Evolutionary conservation across 228 moss, liverwort and hornwort species (phyloP), one percentile per base, ranked within the genome.

Genomic region (Sphagnum fallax): DNA sequence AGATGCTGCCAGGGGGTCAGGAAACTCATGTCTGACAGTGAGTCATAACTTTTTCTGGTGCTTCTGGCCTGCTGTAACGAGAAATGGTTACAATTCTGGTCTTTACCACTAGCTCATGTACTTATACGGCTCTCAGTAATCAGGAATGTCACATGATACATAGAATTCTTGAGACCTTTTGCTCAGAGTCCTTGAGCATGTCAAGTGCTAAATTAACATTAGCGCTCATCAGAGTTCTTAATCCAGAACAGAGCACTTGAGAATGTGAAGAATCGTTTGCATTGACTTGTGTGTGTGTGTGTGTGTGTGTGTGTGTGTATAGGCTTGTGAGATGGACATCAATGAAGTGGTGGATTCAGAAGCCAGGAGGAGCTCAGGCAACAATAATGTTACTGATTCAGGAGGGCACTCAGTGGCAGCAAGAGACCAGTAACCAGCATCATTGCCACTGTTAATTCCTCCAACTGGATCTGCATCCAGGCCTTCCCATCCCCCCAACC

Each of bases 291-390:
- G 55, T 55, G 55, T 55, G 32, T 3, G 32, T 3, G 32, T 3
- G 0, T 2, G 53, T 55, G 53, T 8, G 64, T 69, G 75, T 50
- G 53, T 76, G n/a, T n/a, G n/a, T n/a, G n/a, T n/a, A n/a, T n/a
- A 81, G 71, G 73, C 73, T 11, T 50, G 58, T 61, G 78, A 84
- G 65, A 75, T 81, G 81, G 81, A 84, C 52, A 75, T 81, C 66
- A 71, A 75, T 62, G 68, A 69, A 61, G 51, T 53, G 66, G 78
- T 49, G 0, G 48, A 61, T 16, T 50, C 32, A 68, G 80, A 71
- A 71, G 64, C 55, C 6, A 72, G 74, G 60, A 77, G 70, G 12
- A 71, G 49, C 63, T 77, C 53, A 63, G 73, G 18, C 59, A 81
- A 65, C 57, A 73, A 52, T 75, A 75, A 80, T 55, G 60, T 62